Base-by-base conservation (phyloP, 164 flowering plant genomes). In the Santalum album region DNA sequence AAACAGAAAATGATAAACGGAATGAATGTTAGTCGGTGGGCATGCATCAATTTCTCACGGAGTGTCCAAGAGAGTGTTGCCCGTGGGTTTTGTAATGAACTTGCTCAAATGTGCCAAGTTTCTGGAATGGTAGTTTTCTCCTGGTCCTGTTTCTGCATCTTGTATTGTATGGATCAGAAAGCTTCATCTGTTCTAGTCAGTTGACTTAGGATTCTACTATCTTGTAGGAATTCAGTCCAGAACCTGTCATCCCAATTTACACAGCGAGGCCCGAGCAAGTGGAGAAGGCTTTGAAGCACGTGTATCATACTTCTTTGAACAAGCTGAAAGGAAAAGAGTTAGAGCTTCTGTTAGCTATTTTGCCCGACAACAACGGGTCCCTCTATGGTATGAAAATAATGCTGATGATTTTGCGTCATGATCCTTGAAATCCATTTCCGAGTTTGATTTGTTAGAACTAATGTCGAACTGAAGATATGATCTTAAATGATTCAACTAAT, bases 1-100 rank as follows among this genome's bases (percentile, higher is more conserved):
- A 57, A 66, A 62, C 71, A 85, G 94, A 86, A 86, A 83, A 82
- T 86, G 94, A 79, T 86, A 34, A 86, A 83, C 64, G 94, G 90
- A 32, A 79, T 86, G 78, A 79, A 69, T 52, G 87, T 86, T 10
- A 76, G 60, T 56, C 69, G 82, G 38, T 86, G 94, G 94, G 82
- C 84, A 44, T 86, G 90, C 48, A 81, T 86, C 50, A 86, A 86
- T 62, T 86, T 86, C 53, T 86, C 94, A 47, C 58, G 86, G 27
- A 86, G 78, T 58, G 90, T 83, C 49, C 94, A 86, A 65, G 90
- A 86, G 62, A 75, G 69, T 53, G 84, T 83, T 39, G 90, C 86
- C 49, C 85, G 82, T 49, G 82, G 86, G 16, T 83, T 86, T 58
- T 86, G 90, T 61, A 70, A 61, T 59, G 87, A 86, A 69, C 81